A percentile compares a stretch with the other conserved stretches of the same genome.
Conservation (phyloP, 2,329 filamentous ascomycete genomes). For the Scorias spongiosa region DNA sequence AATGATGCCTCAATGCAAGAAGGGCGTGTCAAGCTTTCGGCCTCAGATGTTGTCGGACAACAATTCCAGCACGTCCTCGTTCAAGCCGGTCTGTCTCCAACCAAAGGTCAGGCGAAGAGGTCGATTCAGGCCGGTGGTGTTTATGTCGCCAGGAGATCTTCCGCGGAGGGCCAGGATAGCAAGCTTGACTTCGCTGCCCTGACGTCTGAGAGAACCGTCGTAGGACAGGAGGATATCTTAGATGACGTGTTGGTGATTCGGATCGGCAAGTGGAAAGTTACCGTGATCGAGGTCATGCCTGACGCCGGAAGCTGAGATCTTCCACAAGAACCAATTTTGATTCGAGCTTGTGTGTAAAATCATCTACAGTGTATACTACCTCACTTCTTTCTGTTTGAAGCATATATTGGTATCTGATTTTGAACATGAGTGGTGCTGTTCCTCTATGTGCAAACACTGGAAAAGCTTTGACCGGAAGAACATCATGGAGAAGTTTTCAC, state of each 20-base stretch:
- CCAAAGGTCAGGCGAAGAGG: constrained; percentile 17
- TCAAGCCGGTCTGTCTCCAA: constrained; percentile 16
- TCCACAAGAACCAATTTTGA: too few relatives aligned
- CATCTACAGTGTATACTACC: too few relatives aligned
- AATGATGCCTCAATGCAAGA: constrained; percentile 12
- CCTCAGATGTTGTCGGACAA: constrained; percentile 12
- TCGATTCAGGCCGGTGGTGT: constrained; percentile 18
- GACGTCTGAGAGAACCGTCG: constrained; percentile 44
- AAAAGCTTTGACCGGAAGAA: too few relatives aligned
- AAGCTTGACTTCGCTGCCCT: constrained; percentile 48
- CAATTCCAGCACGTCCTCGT: constrained; percentile 17
- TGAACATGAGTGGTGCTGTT: too few relatives aligned
- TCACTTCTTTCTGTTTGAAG: too few relatives aligned
- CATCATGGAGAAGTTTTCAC: too few relatives aligned
- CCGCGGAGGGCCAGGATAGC: constrained; percentile 26
- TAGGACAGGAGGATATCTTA: constrained; percentile 40
- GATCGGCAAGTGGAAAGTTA: constrained; percentile 45
- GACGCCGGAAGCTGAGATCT: neutral
- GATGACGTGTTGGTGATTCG: constrained; percentile 42
- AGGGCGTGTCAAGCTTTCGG: constrained; percentile 15
- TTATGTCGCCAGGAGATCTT: constrained; percentile 23
- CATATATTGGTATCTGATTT: too few relatives aligned
- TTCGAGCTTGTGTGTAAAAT: too few relatives aligned
- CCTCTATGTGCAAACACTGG: too few relatives aligned
- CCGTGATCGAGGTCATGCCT: constrained; percentile 37